phyloP scores from a whole-genome alignment of 2,329 filamentous ascomycete species.

The Scopulariopsis brevicaulis region DNA sequence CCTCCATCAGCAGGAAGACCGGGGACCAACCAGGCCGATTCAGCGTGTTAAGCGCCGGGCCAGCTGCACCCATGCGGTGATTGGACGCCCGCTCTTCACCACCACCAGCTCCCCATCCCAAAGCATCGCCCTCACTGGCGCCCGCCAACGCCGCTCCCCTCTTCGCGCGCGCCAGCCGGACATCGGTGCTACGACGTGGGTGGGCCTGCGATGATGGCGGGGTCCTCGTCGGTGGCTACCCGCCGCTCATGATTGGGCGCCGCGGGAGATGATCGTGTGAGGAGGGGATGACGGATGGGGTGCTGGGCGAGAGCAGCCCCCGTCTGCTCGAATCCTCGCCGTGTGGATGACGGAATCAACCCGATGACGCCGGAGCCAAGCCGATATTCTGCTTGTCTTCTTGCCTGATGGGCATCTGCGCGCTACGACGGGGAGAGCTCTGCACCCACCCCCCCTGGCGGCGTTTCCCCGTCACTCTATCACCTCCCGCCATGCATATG shows the following conservation, averaged over 20 bases:
- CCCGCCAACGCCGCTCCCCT: background rate
- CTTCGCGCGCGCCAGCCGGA: background rate
- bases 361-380: background rate
- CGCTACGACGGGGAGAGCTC: background rate
- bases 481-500: background rate
- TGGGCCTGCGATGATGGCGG: background rate
- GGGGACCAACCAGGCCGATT: background rate
- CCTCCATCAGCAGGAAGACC: background rate
- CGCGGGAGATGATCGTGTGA: background rate
- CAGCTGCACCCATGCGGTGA: background rate
- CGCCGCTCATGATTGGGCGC: background rate
- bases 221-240: background rate
- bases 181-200: background rate
- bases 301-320: background rate
- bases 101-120: background rate
- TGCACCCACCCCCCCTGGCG: background rate
- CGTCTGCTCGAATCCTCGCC: background rate
- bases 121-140: background rate
- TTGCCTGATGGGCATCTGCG: background rate
- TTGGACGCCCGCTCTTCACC: background rate
- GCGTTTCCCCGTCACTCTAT: background rate
- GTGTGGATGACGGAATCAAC: background rate
- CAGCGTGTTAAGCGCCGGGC: background rate
- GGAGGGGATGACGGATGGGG: background rate
- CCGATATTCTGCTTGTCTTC: background rate